Base-by-base conservation (phyloP, 495 filamentous ascomycete genomes). In the Aspergillus nanangensis region DNA sequence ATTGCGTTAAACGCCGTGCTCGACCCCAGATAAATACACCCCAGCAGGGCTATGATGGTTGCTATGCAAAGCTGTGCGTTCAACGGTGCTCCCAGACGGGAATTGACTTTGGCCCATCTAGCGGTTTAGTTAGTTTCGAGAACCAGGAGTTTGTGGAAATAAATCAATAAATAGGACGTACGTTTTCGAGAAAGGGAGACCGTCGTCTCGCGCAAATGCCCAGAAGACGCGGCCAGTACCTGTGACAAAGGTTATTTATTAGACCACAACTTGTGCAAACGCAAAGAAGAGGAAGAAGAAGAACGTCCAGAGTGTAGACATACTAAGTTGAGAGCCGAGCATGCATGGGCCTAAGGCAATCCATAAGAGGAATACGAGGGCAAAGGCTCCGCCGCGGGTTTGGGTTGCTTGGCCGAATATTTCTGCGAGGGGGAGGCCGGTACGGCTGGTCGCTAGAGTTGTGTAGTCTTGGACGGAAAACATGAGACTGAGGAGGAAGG, bases 391-490 rank as follows among this genome's bases (percentile, higher is more conserved):
- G 2, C 81, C 73, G 0, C 72, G 72, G 14, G 70, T 82, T 3
- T 76, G 80, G 0, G 87, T 89, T 0, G 84, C 81, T 66, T 90
- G 87, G 9, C 57, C 70, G 61, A 91, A 92, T 38, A 91, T 82
- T 37, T 76, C 77, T 5, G 85, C 80, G 3, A 90, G 75, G 0
- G 87, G 87, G 50, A 88, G 87, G 4, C 76, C 73, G 42, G 73
- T 73, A 9, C 71, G 62, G 4, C 47, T 48, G 32, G 69, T 52
- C 4, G 70, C 60, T 4, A 64, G 47, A 13, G 47, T 44, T 5
- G 61, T 39, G 33, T 72, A 67, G 45, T 69, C 58, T 43, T 77
- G 67, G 10, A 63, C 59, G 9, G 75, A 77, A 27, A 72, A 70
- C 57, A 77, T 70, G 10, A 66, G 53, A 5, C 70, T 66, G 19